Base-by-base conservation (phyloP, 2,329 filamentous ascomycete genomes). In the Helminthosporium solani region DNA sequence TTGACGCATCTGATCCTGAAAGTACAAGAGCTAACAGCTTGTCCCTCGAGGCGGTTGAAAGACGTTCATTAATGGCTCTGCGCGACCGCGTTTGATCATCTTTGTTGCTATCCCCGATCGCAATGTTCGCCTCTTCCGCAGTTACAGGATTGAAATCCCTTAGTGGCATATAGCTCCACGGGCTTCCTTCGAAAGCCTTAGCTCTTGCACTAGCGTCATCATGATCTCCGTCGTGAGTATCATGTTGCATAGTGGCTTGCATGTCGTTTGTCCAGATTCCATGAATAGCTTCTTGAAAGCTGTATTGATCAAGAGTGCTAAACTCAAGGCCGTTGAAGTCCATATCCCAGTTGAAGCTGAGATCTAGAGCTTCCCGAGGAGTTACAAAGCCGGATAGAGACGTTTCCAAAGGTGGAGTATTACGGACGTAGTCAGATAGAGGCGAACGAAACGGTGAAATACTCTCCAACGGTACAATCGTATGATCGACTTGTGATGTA, bases 21-120 rank as follows among this genome's bases (percentile, higher is more conserved):
- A 88, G 70, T 1, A 88, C 79, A 47, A 87, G 76, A 9, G 79
- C 83, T 44, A 89, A 71, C 1, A 87, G 77, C 37, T 77, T 78
- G 63, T 89, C 86, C 23, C 74, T 67, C 16, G 70, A 71, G 2
- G 66, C 70, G 34, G 70, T 68, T 15, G 67, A 63, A 3, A 76
- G 54, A 27, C 67, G 68, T 45, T 75, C 73, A 33, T 65, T 64
- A 4, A 71, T 70, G 2, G 72, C 70, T 21, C 73, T 61, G n/a
- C 71, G 63, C 21, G 56, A 50, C n/a, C 53, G 45, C 2, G 63
- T 50, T 19, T 47, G 41, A 14, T 30, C 40, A 2, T 67, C 69
- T 19, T 61, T 67, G 0, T 71, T 70, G 1, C 50, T 44, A 15
- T 64, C 58, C 0, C 70, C 60, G 4, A 75, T 57, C 2, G 70